These are phyloP conservation scores for Silene latifolia DNA, from an alignment of 148 eudicot species.

Conservation along the genomic window DNA sequence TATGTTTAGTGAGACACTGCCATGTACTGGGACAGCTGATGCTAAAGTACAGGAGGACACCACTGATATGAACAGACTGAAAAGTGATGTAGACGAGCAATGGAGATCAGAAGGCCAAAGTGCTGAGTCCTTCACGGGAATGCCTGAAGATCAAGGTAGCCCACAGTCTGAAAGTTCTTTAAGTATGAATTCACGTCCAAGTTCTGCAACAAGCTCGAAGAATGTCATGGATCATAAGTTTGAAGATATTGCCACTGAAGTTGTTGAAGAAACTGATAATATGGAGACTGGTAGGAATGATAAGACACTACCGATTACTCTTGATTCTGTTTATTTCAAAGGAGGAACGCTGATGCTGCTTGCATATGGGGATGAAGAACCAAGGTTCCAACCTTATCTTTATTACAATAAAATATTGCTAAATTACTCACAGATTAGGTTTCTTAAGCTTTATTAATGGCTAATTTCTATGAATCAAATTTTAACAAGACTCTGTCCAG, in stretches of 20 bases:
- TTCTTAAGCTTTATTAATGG: not conserved
- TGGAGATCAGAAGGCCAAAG: slow-evolving; percentile 27
- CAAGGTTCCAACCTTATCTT: slow-evolving; percentile 48
- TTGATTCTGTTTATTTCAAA: slow-evolving; percentile 83
- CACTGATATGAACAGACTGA: slow-evolving; percentile 17
- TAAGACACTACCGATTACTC: slow-evolving; percentile 67
- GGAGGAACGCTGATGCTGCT: slow-evolving; percentile 89
- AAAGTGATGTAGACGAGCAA: slow-evolving; percentile 24
- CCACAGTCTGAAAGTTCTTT: slow-evolving; percentile 17
- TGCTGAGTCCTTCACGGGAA: slow-evolving; percentile 22
- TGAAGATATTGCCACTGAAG: slow-evolving; percentile 58
- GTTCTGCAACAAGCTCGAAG: slow-evolving; percentile 36
- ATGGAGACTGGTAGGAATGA: slow-evolving; percentile 43
- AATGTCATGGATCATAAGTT: slow-evolving; percentile 45
- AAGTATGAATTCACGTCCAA: slow-evolving; percentile 29
- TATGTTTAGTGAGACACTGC: slow-evolving; percentile 28
- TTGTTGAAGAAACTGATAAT: slow-evolving; percentile 56
- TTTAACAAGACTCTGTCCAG: not conserved
- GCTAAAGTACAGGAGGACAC: slow-evolving; percentile 22
- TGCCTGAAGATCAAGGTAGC: slow-evolving; percentile 33
- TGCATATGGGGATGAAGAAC: slow-evolving; percentile 90
- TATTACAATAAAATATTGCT: not conserved
- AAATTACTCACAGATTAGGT: not conserved
- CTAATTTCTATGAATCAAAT: slow-evolving; percentile 5
- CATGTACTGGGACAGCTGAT: slow-evolving; percentile 20